Base-by-base conservation (phyloP, 257 asterid species). In the Capsicum rhomboideum region DNA sequence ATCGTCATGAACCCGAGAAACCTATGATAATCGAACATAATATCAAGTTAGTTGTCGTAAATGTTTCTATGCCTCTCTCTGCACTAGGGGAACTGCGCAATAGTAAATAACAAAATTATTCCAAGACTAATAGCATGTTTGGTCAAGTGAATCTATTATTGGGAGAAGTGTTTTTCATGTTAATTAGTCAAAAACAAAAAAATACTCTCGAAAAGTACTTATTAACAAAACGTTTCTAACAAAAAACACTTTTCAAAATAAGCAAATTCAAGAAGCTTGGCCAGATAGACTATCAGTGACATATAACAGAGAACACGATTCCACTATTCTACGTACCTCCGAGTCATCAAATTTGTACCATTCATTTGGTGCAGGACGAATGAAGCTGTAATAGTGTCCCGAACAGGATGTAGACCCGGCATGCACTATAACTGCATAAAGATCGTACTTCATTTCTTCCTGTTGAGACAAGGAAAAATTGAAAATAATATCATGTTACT, bases 341-440 rank as follows among this genome's bases (percentile, higher is more conserved):
- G 93, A 88, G 83, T 96, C 99, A 87, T 94, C 95, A 87, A 90
- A 94, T 90, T 88, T 90, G 96, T 91, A 94, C 98, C 98, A 96
- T 61, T 68, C 82, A 74, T 88, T 78, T 13, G 92, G 91, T 68
- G 95, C 89, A 79, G 86, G 40, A 54, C 95, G 94, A 81, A 94
- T 78, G 84, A 92, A 92, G 88, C 94, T 89, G 84, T 91, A 93
- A 87, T 93, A 96, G 85, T 94, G 96, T 80, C 98, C 99, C 56
- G 93, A 94, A 77, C 91, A 89, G 81, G 93, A 84, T 66, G 96
- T 86, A 72, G 78, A 28, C 83, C 98, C 99, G 83, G 77, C 64
- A 88, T 96, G 99, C 86, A 96, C 99, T 89, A 96, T 31, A 31
- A 31, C 3, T 31, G 34, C 34, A 31, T 31, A 31, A 31, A 1